These are phyloP conservation scores for Leccinum colubrinum DNA, from an alignment of 1,284 basidiomycete species.

Conservation along the genomic window DNA sequence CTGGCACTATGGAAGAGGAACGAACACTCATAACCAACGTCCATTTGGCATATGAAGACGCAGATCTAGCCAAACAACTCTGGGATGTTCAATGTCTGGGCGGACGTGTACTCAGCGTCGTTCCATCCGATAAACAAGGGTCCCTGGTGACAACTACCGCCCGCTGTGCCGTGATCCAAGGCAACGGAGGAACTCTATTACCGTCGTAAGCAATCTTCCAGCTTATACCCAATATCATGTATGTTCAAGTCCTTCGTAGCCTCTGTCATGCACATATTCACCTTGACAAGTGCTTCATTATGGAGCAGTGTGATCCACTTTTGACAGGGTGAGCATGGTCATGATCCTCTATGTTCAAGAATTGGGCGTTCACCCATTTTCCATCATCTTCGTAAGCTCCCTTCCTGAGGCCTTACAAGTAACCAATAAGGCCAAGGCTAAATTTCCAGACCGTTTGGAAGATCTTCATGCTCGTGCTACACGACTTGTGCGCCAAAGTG, in stretches of 20 bases:
- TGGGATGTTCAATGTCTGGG: conserved; percentile 23
- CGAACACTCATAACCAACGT: conserved; percentile 16
- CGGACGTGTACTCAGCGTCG: conserved; percentile 18
- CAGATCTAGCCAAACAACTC: conserved; percentile 7
- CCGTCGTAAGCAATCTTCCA: conserved; percentile 45
- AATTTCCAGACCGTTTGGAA: conserved; percentile 39
- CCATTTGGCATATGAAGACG: conserved; percentile 19
- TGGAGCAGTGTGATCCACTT: conserved; percentile 51
- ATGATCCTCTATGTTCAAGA: background rate
- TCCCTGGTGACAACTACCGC: background rate
- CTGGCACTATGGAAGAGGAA: conserved; percentile 1
- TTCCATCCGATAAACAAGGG: conserved; percentile 6
- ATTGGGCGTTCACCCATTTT: background rate
- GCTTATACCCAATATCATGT: conserved; percentile 1
- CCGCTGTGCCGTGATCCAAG: conserved; percentile 34
- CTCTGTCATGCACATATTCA: conserved; percentile 65
- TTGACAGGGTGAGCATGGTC: conserved; percentile 43
- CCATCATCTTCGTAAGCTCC: conserved; percentile 36
- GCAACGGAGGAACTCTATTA: conserved; percentile 46
- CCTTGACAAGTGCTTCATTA: conserved; percentile 66
- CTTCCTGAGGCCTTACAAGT: conserved; percentile 55
- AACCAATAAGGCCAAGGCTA: conserved; percentile 49
- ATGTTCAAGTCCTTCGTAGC: conserved; percentile 31
- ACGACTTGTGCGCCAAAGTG: conserved; percentile 52
- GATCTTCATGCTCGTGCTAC: conserved; percentile 53